phyloP scores from a whole-genome alignment of 495 filamentous ascomycete genomes.

The Aspergillus baeticus region DNA sequence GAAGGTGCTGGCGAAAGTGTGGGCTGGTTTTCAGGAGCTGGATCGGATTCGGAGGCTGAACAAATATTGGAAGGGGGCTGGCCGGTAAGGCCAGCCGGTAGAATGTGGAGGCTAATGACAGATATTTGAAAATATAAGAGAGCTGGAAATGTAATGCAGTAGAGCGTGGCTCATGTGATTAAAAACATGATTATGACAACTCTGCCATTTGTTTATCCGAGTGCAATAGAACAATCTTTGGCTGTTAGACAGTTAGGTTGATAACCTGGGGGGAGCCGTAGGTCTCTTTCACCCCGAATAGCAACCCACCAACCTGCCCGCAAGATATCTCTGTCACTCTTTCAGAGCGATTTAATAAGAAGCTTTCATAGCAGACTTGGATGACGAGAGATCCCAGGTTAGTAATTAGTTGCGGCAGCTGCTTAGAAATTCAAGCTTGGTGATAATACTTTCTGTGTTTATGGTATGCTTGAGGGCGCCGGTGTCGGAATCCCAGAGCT shows the following conservation, averaged over 20 bases:
- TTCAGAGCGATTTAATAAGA: background rate
- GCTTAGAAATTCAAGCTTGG: background rate
- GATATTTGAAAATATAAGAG: background rate
- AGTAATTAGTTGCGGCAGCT: background rate
- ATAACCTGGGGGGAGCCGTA: constrained; percentile 6
- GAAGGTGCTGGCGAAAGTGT: too few relatives aligned
- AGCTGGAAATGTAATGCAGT: background rate
- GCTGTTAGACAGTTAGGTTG: background rate
- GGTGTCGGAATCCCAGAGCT: constrained; percentile 25
- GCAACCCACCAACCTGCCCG: background rate
- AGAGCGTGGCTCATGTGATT: background rate
- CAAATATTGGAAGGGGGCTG: too few relatives aligned
- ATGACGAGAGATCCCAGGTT: background rate
- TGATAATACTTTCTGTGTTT: constrained; percentile 10
- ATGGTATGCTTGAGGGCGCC: background rate
- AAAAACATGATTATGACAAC: background rate
- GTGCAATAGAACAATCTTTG: constrained; percentile 4
- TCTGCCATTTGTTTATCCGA: constrained; percentile 1
- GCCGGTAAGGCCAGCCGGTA: too few relatives aligned
- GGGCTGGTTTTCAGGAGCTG: too few relatives aligned
- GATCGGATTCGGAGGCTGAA: too few relatives aligned
- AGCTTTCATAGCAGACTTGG: background rate
- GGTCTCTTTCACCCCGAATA: background rate
- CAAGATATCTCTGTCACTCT: background rate
- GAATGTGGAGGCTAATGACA: too few relatives aligned